Percentiles rank a stretch among this genome's conserved stretches.
These are phyloP conservation scores for Cryoendolithus antarcticus DNA, from an alignment of 2,329 filamentous ascomycete species.

Conservation along the genomic window DNA sequence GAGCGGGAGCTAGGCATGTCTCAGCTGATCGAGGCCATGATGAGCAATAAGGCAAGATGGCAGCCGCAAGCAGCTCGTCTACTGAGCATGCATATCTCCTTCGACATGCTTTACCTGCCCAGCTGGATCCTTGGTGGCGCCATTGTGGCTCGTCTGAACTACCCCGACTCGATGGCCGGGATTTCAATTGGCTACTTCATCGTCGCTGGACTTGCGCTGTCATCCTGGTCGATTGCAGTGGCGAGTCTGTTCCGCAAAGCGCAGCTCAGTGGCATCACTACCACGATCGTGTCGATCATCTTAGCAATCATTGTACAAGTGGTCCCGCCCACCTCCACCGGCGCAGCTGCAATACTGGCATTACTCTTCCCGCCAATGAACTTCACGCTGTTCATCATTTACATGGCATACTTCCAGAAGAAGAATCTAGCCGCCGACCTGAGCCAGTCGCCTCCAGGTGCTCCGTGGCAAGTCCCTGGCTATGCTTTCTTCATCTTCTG, in stretches of 20 bases:
- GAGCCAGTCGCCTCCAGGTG: constrained; percentile 43
- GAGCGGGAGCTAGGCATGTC: constrained; percentile 82
- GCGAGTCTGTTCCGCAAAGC: constrained; percentile 76
- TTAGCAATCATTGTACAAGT: constrained; percentile 79
- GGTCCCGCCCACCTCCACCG: constrained; percentile 51
- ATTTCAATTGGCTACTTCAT: constrained; percentile 52
- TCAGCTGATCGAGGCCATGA: constrained; percentile 82
- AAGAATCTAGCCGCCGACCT: constrained; percentile 49
- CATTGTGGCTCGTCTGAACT: constrained; percentile 51
- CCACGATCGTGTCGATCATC: constrained; percentile 59
- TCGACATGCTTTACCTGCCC: constrained; percentile 66
- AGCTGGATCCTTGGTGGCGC: constrained; percentile 69
- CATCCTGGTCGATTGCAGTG: constrained; percentile 69
- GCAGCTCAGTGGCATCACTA: constrained; percentile 73
- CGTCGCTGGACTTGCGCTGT: constrained; percentile 59
- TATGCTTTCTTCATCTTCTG: constrained; percentile 69
- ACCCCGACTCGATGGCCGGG: constrained; percentile 30
- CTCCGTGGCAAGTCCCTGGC: constrained; percentile 53
- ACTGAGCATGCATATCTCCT: constrained; percentile 65
- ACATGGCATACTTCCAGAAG: constrained; percentile 64
- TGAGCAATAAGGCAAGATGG: constrained; percentile 62
- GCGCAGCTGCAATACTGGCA: constrained; percentile 55
- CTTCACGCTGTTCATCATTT: constrained; percentile 73
- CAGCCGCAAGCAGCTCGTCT: constrained; percentile 65
- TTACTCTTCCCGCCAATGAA: constrained; percentile 78